Base-by-base conservation (phyloP, 2,329 filamentous ascomycete genomes). In the Pseudopyricularia javanii region DNA sequence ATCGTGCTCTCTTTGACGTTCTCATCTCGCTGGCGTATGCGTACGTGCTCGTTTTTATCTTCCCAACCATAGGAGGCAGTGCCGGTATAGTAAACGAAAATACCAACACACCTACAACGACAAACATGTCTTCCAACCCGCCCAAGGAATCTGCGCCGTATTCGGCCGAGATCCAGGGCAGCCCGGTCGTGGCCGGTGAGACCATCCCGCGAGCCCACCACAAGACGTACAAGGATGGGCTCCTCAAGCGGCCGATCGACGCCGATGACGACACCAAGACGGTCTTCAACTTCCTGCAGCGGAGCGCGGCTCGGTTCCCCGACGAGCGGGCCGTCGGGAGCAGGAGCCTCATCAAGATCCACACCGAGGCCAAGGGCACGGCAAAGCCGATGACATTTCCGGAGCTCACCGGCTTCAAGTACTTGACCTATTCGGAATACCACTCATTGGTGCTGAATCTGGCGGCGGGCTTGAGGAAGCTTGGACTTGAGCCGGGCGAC, bases 341-440 rank as follows among this genome's bases (percentile, higher is more conserved):
- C 62, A 83, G 90, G 57, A 84, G 79, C 66, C 76, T 95, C 54
- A 68, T 95, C 68, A 76, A 84, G 68, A 81, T 84, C 48, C 89
- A 95, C 69, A 80, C 80, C 61, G 90, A 95, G 74, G 84, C 79
- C 60, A 95, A 91, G 74, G 76, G 88, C 50, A 74, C 95, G 54
- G 87, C 94, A 63, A 95, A 95, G 80, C 81, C 91, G 67, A 95
- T 90, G 90, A 83, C 84, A 52, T 94, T 83, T 70, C 94, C 88
- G 60, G 90, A 95, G 75, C 81, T 94, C 59, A 84, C 85, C 56
- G 74, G 75, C 49, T 95, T 86, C 73, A 75, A 77, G 47, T 95
- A 83, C 73, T 74, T 85, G 63, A 88, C 82, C 60, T 94, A 91
- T 70, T 74, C 78, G 62, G 84, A 95, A 70, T 93, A 91, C 64